Evolutionary conservation across 2,329 filamentous ascomycete species (phyloP).

Genomic region (Coniochaeta hoffmannii): DNA sequence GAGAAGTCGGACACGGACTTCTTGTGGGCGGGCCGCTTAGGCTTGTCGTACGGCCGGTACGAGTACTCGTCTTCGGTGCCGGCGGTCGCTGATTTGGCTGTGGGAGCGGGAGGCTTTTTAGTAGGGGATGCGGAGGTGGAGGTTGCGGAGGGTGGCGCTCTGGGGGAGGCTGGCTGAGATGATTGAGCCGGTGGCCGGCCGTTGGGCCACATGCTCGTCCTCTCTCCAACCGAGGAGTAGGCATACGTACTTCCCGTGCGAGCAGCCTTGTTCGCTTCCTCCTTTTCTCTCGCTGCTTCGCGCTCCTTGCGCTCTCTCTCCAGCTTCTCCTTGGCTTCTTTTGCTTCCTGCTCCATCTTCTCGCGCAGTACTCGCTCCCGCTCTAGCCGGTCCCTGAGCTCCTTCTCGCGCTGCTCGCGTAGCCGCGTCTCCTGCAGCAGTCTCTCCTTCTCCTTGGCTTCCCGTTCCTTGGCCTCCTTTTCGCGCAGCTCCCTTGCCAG

Average conservation of each 20-base stretch:
- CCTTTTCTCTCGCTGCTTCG: conserved; percentile 18
- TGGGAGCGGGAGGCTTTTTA: conserved; percentile 35
- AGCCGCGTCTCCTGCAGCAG: conserved; percentile 19
- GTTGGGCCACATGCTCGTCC: conserved; percentile 62
- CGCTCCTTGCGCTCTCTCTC: conserved; percentile 22
- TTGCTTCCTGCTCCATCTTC: not conserved
- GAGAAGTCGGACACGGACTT: conserved; percentile 68
- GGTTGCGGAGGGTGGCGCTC: conserved; percentile 17
- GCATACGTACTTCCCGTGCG: conserved; percentile 50
- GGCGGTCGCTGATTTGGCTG: conserved; percentile 47
- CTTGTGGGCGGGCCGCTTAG: conserved; percentile 47
- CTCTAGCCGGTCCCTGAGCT: conserved; percentile 13
- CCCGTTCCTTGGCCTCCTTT: conserved; percentile 28
- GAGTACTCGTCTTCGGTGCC: conserved; percentile 64
- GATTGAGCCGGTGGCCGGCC: conserved; percentile 40
- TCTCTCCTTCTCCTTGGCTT: conserved; percentile 31
- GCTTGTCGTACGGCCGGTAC: conserved; percentile 69
- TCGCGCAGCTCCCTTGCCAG: conserved; percentile 22
- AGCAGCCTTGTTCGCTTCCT: conserved; percentile 15
- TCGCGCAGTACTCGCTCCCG: conserved; percentile 25
- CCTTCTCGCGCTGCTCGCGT: conserved; percentile 9
- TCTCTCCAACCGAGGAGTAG: conserved; percentile 59
- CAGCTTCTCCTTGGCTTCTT: conserved; percentile 14
- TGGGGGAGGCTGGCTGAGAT: conserved; percentile 20
- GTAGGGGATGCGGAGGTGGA: conserved; percentile 26